Evolutionary conservation across 495 filamentous ascomycete species (phyloP), one percentile per base, ranked within the genome.

Genomic region (Astrocystis sublimbata): DNA sequence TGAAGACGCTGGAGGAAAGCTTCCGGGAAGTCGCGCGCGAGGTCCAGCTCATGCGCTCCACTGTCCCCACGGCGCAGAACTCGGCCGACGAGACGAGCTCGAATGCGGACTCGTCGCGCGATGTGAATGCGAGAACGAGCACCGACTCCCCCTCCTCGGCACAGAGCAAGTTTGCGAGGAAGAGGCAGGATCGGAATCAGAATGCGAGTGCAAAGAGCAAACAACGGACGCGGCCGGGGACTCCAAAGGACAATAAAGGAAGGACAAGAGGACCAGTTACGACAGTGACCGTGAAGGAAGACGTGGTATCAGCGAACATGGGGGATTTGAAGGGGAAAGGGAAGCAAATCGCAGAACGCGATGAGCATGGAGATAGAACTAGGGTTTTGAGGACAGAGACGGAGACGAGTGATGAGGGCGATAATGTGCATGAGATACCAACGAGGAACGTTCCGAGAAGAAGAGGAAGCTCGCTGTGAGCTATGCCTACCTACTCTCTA

Each of bases 1-100:
- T 98, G 89, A 92, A 92, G 64, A 89, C 88, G 31, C 83, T 98
- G 7, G 92, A 98, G 72, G 91, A 93, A 71, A 82, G 87, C 31
- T 89, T 98, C 69, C 84, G 87, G 1, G 91, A 96, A 58, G 85
- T 97, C 24, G 82, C 94, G 57, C 89, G 86, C 58, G 93, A 97
- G 75, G 88, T 96, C 63, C 89, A 89, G 67, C 88, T 87, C 17
- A 71, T 87, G 73, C 71, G 82, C 54, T 75, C 63, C n/a, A 65
- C 71, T 15, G 71, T 64, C 24, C 72, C 79, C 0, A 76, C 72
- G 23, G 76, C 78, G 35, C 78, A 78, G 46, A 79, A 72, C 31
- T 75, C 76, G 6, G 75, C 69, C 9, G 75, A 76, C 12, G 79
- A 77, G 7, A 60, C 3, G 65, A 66, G n/a, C 24, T 49, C 42